A percentile compares a stretch with the other conserved stretches of the same genome.
These are phyloP conservation scores for Rhinocladiella similis DNA, from an alignment of 2,329 filamentous ascomycete genomes.

Conservation along the genomic window DNA sequence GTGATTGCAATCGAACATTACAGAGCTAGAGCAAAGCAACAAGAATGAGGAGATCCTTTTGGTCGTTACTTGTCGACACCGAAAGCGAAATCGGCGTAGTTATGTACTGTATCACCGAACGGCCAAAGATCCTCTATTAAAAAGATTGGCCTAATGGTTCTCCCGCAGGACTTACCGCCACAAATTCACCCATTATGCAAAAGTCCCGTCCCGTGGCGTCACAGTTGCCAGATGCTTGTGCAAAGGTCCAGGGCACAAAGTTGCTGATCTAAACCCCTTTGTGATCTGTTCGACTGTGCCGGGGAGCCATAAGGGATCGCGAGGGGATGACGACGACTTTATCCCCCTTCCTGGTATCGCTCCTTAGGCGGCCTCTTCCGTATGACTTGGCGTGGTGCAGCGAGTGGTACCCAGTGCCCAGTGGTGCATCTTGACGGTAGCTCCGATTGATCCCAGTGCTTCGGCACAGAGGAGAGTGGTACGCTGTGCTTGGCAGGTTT, in stretches of 20 bases:
- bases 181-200: slow-evolving; percentile 16
- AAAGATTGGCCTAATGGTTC: slow-evolving; percentile 12
- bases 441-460: no score
- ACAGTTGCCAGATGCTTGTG: no score
- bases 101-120: not conserved
- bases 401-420: no score
- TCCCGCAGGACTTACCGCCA: slow-evolving; percentile 12
- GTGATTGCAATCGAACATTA: not conserved
- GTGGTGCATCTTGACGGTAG: no score
- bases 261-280: no score
- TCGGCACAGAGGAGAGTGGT: not conserved
- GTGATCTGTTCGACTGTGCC: no score
- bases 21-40: no score
- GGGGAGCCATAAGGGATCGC: not conserved
- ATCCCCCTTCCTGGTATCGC: slow-evolving; percentile 11
- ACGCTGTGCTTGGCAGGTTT: not conserved
- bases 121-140: not conserved
- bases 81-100: not conserved
- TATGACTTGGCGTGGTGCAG: not conserved
- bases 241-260: no score
- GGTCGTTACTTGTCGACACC: no score
- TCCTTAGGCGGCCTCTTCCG: not conserved
- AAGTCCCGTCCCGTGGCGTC: slow-evolving; percentile 1
- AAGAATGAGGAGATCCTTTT: no score
- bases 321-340: slow-evolving; percentile 19